Base-by-base conservation (phyloP, 2,329 filamentous ascomycete species). In the Trichocomaceae sp. region DNA sequence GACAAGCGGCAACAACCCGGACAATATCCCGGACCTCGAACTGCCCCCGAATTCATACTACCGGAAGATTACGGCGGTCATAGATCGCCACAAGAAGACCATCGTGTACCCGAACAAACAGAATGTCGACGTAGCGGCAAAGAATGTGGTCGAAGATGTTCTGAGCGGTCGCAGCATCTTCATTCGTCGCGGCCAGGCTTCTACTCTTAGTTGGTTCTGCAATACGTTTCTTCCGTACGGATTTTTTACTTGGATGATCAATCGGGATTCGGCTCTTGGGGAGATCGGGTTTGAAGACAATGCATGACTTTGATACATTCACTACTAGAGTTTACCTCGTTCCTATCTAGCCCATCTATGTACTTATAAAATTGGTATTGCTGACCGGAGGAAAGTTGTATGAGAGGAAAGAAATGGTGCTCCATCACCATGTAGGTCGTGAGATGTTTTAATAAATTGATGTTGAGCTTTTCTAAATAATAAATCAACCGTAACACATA, bases 41-140 rank as follows among this genome's bases (percentile, higher is more conserved):
- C 26, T 51, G 23, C 49, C 49, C 3, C 20, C 23, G 23, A 33
- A n/a, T 15, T 51, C 49, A 19, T 51, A 51, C 37, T 51, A 51
- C 39, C 37, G 26, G 10, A 51, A 51, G 37, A 45, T 51, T 3
- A 22, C 33, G 13, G 8, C 49, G n/a, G 37, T 44, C 6, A 44
- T 51, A 33, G 49, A 51, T 9, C 49, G 39, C 5, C 49, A 51
- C 39, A 51, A 51, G 37, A 51, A 51, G 49, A 44, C 37, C 9
- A 31, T 45, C 8, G 37, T 44, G 19, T 39, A 51, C 23, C 49
- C 49, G 15, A 51, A 51, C 37, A 51, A 51, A 33, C 49, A 51
- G 37, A 45, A 51, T 19, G n/a, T 51, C 26, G 23, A 44, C 15
- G 37, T 45, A 7, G 49, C 49, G 20, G 49, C 49, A 9, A 42